Conservation (phyloP, 768 basidiomycete genomes). For the Suillus hirtellus region DNA sequence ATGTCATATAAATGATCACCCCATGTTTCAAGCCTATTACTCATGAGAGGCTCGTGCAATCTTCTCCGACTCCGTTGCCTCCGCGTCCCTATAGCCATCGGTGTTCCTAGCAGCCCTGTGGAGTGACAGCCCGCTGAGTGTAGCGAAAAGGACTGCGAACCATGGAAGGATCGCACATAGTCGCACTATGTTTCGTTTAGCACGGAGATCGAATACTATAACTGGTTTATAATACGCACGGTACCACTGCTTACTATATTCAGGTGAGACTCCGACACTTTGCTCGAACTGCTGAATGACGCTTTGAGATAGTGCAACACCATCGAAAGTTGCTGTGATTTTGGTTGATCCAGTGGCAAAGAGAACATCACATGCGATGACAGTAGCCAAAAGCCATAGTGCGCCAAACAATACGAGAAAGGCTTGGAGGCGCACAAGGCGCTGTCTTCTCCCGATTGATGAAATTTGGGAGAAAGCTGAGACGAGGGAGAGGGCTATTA, state of each 20-base stretch:
- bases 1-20: not conserved
- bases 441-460: slow-evolving; percentile 4
- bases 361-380: slow-evolving; percentile 45
- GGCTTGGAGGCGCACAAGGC: slow-evolving; percentile 31
- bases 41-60: not conserved
- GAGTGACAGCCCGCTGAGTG: slow-evolving; percentile 34
- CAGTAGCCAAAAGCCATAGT: slow-evolving; percentile 46
- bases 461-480: slow-evolving; percentile 23
- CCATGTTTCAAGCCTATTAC: not conserved
- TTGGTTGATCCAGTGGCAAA: slow-evolving; percentile 43
- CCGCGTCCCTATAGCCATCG: not conserved
- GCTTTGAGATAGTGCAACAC: slow-evolving; percentile 34
- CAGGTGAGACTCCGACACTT: slow-evolving; percentile 38
- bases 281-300: slow-evolving; percentile 38
- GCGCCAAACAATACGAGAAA: slow-evolving; percentile 39
- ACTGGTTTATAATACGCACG: slow-evolving; percentile 35
- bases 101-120: slow-evolving; percentile 29
- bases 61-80: slow-evolving; percentile 6
- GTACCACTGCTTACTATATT: slow-evolving; percentile 45
- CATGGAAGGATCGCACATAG: slow-evolving; percentile 51
- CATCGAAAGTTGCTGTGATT: slow-evolving; percentile 42
- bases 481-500: slow-evolving; percentile 30
- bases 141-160: slow-evolving; percentile 45
- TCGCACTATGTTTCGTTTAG: slow-evolving; percentile 37
- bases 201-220: slow-evolving; percentile 1